A percentile compares a stretch with the other conserved stretches of the same genome.
These are phyloP conservation scores for Geosiphon pyriformis DNA, from an alignment of 192 early-diverging fungal species.

Conservation along the genomic window DNA sequence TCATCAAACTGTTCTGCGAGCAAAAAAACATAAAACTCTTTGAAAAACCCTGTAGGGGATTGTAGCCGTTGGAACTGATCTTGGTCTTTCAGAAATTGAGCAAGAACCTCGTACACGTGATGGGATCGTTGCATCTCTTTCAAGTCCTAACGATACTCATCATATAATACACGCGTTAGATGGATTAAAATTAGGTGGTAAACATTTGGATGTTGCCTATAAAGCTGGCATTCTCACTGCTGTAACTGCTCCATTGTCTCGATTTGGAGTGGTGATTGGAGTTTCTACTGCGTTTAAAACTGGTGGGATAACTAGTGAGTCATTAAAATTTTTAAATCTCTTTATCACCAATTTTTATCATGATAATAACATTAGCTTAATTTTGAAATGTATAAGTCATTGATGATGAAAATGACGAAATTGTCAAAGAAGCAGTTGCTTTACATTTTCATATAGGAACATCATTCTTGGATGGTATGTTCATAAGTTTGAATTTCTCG, in stretches of 20 bases:
- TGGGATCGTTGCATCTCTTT: constrained; percentile 33
- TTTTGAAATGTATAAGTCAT: constrained; percentile 23
- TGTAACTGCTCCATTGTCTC: constrained; percentile 49
- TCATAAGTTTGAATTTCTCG: neutral
- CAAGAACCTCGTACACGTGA: constrained; percentile 55
- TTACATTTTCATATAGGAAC: constrained; percentile 57
- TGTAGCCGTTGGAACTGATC: constrained; percentile 49
- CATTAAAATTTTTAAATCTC: too few relatives aligned
- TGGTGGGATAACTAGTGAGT: constrained; percentile 50
- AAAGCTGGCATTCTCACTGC: constrained; percentile 56
- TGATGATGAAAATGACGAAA: constrained; percentile 29
- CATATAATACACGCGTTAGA: constrained; percentile 49
- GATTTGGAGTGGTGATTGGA: constrained; percentile 47
- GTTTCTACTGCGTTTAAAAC: constrained; percentile 63
- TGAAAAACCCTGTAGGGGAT: constrained; percentile 36
- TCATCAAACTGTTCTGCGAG: constrained; percentile 7
- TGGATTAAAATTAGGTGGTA: constrained; percentile 56
- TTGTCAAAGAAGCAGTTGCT: constrained; percentile 49
- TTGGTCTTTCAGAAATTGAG: constrained; percentile 66
- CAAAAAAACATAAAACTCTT: constrained; percentile 5
- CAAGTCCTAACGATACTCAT: constrained; percentile 26
- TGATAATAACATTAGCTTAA: constrained; percentile 19
- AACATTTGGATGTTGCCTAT: constrained; percentile 51
- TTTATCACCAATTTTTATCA: constrained; percentile 2
- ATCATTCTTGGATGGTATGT: neutral